A percentile compares a stretch with the other conserved stretches of the same genome.
Evolutionary conservation across 2,329 filamentous ascomycete species (phyloP).

Genomic region (Aquanectria penicillioides): DNA sequence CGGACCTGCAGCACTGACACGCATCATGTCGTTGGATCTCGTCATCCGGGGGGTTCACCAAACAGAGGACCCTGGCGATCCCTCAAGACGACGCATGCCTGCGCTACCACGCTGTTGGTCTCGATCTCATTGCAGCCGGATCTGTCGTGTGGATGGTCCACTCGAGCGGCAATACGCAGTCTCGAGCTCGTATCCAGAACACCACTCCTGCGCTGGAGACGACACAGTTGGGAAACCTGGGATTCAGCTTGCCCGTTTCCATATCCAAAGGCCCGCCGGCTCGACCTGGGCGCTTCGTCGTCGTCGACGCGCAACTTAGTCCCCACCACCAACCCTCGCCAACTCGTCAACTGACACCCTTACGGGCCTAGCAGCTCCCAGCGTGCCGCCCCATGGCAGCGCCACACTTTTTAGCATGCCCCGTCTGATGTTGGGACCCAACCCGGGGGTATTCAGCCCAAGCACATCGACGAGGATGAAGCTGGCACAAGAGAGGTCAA

Average conservation of each 20-base stretch:
- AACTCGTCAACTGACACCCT: constrained; percentile 38
- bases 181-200: constrained; percentile 27
- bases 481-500: constrained; percentile 19
- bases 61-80: constrained; percentile 41
- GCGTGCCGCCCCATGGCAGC: constrained; percentile 28
- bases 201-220: constrained; percentile 5
- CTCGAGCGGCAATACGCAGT: constrained; percentile 15
- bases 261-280: neutral
- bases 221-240: neutral
- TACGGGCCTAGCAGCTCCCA: constrained; percentile 18
- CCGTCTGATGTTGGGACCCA: constrained; percentile 23
- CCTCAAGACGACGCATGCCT: constrained; percentile 22
- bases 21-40: constrained; percentile 37
- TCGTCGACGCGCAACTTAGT: constrained; percentile 22
- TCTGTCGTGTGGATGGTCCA: constrained; percentile 22
- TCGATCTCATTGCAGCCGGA: constrained; percentile 31
- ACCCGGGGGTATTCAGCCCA: constrained; percentile 22
- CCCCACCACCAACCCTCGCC: constrained; percentile 20
- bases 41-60: constrained; percentile 28
- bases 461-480: constrained; percentile 26
- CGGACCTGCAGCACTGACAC: constrained; percentile 40
- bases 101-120: constrained; percentile 30
- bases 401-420: constrained; percentile 28
- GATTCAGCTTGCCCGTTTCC: neutral
- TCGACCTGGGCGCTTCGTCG: constrained; percentile 22